Evolutionary conservation across 2,329 filamentous ascomycete species (phyloP).

Genomic region (Sporothrix curviconia): DNA sequence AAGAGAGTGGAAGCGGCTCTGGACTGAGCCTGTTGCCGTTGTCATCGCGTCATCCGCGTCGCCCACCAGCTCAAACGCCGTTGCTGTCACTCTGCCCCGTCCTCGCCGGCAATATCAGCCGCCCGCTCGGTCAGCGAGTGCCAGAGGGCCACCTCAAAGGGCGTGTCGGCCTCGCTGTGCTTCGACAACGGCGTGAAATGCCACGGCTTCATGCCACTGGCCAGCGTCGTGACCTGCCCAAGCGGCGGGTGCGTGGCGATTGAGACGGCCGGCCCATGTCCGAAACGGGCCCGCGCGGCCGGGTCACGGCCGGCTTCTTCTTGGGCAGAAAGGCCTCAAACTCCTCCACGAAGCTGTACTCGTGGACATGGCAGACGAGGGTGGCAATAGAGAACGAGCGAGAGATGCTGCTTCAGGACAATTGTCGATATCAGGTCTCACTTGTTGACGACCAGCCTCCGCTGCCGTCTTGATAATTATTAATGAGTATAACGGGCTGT

Average conservation of each 20-base stretch:
- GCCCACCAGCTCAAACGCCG: conserved; percentile 27
- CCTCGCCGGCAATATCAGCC: conserved; percentile 41
- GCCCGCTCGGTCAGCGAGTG: conserved; percentile 35
- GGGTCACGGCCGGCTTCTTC: neutral
- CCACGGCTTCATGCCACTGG: conserved; percentile 42
- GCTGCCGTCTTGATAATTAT: no score
- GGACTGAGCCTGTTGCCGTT: conserved; percentile 21
- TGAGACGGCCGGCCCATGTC: conserved; percentile 21
- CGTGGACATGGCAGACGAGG: neutral
- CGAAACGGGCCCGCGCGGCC: neutral
- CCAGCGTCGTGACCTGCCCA: conserved; percentile 59
- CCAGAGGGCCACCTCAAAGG: conserved; percentile 72
- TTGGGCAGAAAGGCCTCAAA: conserved; percentile 17
- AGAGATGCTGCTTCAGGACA: neutral
- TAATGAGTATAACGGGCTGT: neutral
- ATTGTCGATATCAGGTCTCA: no score
- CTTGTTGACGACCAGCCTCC: no score
- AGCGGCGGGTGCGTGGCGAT: conserved; percentile 58
- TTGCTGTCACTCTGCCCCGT: conserved; percentile 40
- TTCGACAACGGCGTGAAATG: conserved; percentile 64
- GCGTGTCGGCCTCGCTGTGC: conserved; percentile 60
- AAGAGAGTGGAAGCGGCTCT: conserved; percentile 41
- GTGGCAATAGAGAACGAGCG: neutral
- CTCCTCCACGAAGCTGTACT: conserved; percentile 18
- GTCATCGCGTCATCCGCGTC: conserved; percentile 8